Evolutionary conservation across 768 basidiomycete species (phyloP), one percentile per base, ranked within the genome.

Genomic region (Hygrocybe punicea): DNA sequence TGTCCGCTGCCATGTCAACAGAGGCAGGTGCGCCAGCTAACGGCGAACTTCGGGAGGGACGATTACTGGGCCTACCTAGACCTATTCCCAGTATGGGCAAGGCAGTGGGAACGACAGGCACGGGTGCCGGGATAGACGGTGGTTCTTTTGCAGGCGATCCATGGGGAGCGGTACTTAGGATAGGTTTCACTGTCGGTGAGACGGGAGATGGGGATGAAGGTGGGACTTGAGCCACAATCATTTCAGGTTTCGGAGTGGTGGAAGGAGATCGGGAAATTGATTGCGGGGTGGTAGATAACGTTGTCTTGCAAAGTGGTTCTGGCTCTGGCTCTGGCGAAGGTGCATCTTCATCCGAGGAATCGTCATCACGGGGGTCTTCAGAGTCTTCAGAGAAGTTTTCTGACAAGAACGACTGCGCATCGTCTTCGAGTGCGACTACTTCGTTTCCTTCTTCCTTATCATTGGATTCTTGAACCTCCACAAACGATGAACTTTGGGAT

Each of bases 31-130:
- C 74, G 56, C 70, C 83, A 4, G 89, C 85, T 49, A 91, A 73
- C 1, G 90, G 90, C 3, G 90, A 91, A 61, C 90, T 91, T n/a
- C 87, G 83, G 3, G 78, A 69, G 0, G 89, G 89, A 6, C 85
- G 81, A 7, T 87, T 79, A 47, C 80, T 84, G 1, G 83, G 83
- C 37, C 86, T 77, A 17, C 84, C 82, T 16, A 80, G 66, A 21
- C 78, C 78, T 33, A 85, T 67, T 2, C 75, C 70, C 19, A 81
- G 76, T 1, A 76, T 60, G n/a, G 73, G 58, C 8, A 65, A 48
- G 3, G 73, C 57, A 17, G 80, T 64, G n/a, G 76, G 66, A 8
- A 71, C 62, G 25, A 72, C 58, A 19, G 74, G 67, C 14, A 72
- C 63, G 2, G 71, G 63, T 13, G 70, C 58, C 34, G 71, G 59